Evolutionary conservation across 2,329 filamentous ascomycete species (phyloP), one percentile per base, ranked within the genome.

Genomic region (Trichoderma atroviride): DNA sequence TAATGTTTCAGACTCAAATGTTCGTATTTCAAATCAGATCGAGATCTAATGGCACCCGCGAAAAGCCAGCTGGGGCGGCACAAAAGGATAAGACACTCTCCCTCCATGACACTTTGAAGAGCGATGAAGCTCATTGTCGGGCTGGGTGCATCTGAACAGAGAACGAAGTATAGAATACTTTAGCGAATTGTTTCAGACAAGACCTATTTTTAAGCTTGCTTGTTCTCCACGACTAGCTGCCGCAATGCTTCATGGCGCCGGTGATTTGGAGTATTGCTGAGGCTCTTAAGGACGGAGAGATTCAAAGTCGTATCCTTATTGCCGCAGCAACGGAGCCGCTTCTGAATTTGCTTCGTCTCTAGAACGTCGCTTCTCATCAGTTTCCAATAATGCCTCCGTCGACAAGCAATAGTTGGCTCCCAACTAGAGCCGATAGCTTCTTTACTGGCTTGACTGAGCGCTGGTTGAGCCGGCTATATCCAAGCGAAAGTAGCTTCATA

Each of bases 381-480:
- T 40, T 33, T 4, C 10, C 56, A 24, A n/a, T 3, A 43, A 35
- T 37, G 7, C 33, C 63, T 56, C 53, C 29, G 6, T 29, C 27
- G 19, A 29, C 29, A 37, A 66, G 35, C 58, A 55, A 11, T 22
- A 56, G 53, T n/a, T 33, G 53, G 53, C 24, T 40, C 14, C 50
- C 40, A 56, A 55, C 40, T 66, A 29, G 35, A 24, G 19, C 40
- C 40, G 52, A 10, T 35, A 3, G 29, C 13, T 47, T 57, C 52
- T 37, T 37, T 37, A 37, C 53, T 33, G 16, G 40, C 53, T 52
- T 56, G 29, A 29, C 35, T 37, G 19, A 22, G 29, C 35, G 56
- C 61, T 61, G 61, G 57, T 43, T 55, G 61, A 66, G 47, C 53
- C 61, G 61, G 24, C 43, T 47, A 50, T n/a, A 27, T 60, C 55